Conservation (phyloP, 805 yeast species). For the Myxozyma nipponensis region DNA sequence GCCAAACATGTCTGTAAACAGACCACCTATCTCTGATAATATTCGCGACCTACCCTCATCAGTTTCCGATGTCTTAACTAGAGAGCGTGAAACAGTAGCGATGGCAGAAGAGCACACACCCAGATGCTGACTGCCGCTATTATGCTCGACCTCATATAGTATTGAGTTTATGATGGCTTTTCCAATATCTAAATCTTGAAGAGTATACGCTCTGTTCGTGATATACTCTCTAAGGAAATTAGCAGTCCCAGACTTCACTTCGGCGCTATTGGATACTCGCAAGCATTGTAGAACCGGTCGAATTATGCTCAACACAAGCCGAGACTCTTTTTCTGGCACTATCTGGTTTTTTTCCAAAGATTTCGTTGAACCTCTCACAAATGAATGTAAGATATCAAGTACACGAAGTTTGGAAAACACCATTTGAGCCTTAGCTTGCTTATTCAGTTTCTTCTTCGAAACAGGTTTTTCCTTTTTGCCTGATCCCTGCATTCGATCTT, state of each 20-base stretch:
- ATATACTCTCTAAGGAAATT: not conserved
- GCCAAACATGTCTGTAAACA: constrained; percentile 8
- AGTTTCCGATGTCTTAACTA: not conserved
- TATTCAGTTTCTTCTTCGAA: constrained; percentile 5
- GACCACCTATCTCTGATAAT: constrained; percentile 1
- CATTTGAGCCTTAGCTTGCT: constrained; percentile 2
- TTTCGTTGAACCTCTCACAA: not conserved
- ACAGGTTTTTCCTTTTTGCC: constrained; percentile 4
- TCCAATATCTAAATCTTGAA: not conserved
- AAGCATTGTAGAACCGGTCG: constrained; percentile 8
- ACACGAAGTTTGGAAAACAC: constrained; percentile 4
- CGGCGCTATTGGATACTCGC: not conserved
- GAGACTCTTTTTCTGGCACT: not conserved
- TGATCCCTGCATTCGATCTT: constrained; percentile 9
- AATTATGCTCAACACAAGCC: not conserved
- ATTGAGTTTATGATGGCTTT: not conserved
- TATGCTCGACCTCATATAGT: constrained; percentile 5
- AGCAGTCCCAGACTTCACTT: not conserved
- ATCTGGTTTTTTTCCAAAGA: not conserved
- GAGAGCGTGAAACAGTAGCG: not conserved
- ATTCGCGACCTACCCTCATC: not conserved
- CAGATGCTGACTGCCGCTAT: constrained; percentile 6
- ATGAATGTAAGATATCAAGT: constrained; percentile 2
- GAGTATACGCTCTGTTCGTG: not conserved
- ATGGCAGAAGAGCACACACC: not conserved